These are phyloP conservation scores for Teratosphaeria destructans DNA, from an alignment of 2,329 filamentous ascomycete genomes.

Conservation along the genomic window DNA sequence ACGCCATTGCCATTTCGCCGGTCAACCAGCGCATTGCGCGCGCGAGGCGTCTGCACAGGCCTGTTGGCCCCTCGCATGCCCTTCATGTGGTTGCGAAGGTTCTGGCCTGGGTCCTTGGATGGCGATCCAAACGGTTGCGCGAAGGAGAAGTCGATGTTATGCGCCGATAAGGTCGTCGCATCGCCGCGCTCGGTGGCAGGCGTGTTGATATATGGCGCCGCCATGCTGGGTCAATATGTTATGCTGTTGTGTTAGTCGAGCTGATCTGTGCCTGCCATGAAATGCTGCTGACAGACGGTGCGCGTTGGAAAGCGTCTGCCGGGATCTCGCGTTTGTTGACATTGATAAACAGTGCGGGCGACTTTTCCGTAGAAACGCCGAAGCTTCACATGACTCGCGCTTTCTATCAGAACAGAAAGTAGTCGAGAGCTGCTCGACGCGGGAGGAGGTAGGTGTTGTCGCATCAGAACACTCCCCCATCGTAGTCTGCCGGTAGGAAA, in stretches of 20 bases:
- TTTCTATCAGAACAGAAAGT: not conserved
- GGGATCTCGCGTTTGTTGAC: not conserved
- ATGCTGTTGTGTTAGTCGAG: not conserved
- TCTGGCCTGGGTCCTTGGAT: conserved; percentile 54
- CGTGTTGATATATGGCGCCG: conserved; percentile 54
- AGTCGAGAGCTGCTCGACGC: not conserved
- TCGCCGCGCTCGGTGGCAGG: conserved; percentile 78
- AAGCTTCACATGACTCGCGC: not conserved
- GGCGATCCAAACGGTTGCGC: conserved; percentile 81
- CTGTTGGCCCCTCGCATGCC: conserved; percentile 43
- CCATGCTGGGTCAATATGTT: conserved; percentile 1
- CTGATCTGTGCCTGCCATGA: not conserved
- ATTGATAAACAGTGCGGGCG: not conserved
- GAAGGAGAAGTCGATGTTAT: conserved; percentile 66
- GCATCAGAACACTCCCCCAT: not conserved
- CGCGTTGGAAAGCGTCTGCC: not conserved
- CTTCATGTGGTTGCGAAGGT: conserved; percentile 64
- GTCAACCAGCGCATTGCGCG: conserved; percentile 60
- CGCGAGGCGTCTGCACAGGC: conserved; percentile 53
- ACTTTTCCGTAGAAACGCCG: not conserved
- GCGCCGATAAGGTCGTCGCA: conserved; percentile 57
- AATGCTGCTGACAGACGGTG: not conserved
- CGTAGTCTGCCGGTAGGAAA: not conserved
- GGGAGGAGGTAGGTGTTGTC: not conserved
- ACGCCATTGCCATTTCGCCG: conserved; percentile 46